Evolutionary conservation across 257 asterid species (phyloP).

Genomic region (Gynochthodes officinalis): DNA sequence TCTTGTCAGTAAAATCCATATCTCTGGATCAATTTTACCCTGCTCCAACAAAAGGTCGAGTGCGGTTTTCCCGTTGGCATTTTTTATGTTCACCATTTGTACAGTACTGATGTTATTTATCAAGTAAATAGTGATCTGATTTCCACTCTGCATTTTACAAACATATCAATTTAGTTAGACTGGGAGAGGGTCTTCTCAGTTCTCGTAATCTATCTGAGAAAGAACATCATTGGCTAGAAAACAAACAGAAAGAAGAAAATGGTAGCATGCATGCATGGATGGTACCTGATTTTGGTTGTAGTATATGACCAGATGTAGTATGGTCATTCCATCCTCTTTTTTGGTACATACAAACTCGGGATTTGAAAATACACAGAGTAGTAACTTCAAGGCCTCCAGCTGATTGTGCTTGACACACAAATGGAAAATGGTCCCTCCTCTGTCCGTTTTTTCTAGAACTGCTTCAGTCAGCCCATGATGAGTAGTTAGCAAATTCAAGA

Average conservation of each 20-base stretch:
- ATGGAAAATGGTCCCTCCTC: slow-evolving; percentile 30
- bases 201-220: too few relatives aligned
- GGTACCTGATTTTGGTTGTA: neutral
- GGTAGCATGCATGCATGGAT: too few relatives aligned
- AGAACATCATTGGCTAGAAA: neutral
- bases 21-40: neutral
- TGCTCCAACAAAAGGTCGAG: neutral
- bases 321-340: slow-evolving; percentile 40
- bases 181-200: too few relatives aligned
- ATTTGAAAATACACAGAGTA: slow-evolving; percentile 21
- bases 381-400: slow-evolving; percentile 27
- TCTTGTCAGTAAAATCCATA: too few relatives aligned
- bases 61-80: neutral
- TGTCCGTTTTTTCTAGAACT: slow-evolving; percentile 21
- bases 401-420: slow-evolving; percentile 27
- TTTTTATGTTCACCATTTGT: neutral
- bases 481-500: slow-evolving; percentile 22
- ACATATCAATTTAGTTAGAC: too few relatives aligned
- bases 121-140: neutral
- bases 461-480: slow-evolving; percentile 10
- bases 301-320: slow-evolving; percentile 16
- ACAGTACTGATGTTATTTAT: neutral
- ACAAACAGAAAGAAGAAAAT: neutral
- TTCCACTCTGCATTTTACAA: neutral
- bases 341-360: slow-evolving; percentile 10